Percentiles rank a stretch among this genome's conserved stretches.
Conservation (phyloP, 768 basidiomycete species). For the Mycena maculata region DNA sequence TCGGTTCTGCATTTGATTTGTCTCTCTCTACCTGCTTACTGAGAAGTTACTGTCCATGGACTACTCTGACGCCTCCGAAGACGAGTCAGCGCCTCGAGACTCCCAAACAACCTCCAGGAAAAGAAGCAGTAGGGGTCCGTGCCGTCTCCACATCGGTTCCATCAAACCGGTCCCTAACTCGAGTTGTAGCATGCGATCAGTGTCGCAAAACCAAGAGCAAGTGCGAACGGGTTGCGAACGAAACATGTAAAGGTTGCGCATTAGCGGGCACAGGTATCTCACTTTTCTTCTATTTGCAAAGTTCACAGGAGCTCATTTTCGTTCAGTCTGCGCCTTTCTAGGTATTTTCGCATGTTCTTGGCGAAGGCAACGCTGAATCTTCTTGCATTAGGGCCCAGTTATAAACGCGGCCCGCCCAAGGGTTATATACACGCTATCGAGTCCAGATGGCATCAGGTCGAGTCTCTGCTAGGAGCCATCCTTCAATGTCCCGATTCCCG, state of each 20-base stretch:
- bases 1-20: constrained; percentile 28
- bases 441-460: constrained; percentile 91
- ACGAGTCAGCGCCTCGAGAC: constrained; percentile 58
- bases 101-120: constrained; percentile 60
- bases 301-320: constrained; percentile 32
- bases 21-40: not conserved
- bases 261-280: constrained; percentile 64
- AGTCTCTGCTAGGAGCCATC: constrained; percentile 87
- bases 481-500: constrained; percentile 77
- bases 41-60: constrained; percentile 61
- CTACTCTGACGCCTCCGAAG: constrained; percentile 72
- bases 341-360: constrained; percentile 46
- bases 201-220: constrained; percentile 91
- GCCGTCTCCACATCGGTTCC: constrained; percentile 19
- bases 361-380: constrained; percentile 5
- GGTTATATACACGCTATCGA: constrained; percentile 96
- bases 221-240: constrained; percentile 71
- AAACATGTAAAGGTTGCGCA: constrained; percentile 72
- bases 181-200: constrained; percentile 80
- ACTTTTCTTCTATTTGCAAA: not conserved
- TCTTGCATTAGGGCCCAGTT: constrained; percentile 69
- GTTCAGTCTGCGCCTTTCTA: constrained; percentile 73
- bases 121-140: constrained; percentile 71
- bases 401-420: constrained; percentile 87
- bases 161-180: constrained; percentile 25